Evolutionary conservation across 352 stramenopile genomes (phyloP).

Genomic region (Pythium periplocum): DNA sequence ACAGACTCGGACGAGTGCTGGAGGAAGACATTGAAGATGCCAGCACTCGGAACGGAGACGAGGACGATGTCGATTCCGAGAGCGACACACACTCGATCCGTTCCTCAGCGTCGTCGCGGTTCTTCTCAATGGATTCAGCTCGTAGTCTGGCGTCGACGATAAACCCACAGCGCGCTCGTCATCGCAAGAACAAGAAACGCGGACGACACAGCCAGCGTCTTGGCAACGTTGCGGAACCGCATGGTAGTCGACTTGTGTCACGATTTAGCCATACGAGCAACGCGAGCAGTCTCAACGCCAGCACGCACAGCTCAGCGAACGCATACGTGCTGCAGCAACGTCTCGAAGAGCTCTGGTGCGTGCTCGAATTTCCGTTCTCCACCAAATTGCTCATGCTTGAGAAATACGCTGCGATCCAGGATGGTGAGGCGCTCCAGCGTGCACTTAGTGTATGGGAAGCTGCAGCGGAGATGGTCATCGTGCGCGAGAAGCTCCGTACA

Average conservation of each 20-base stretch:
- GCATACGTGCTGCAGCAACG: conserved; percentile 44
- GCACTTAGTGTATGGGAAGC: conserved; percentile 45
- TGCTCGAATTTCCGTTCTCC: conserved; percentile 59
- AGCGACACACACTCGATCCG: conserved; percentile 10
- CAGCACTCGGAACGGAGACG: conserved; percentile 10
- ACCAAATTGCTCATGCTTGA: conserved; percentile 60
- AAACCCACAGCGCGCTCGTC: background rate
- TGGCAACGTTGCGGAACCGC: conserved; percentile 3
- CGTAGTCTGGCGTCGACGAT: conserved; percentile 5
- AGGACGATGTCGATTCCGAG: conserved; percentile 10
- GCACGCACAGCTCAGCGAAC: conserved; percentile 25
- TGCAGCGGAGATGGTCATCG: conserved; percentile 27
- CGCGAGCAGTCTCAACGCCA: conserved; percentile 6
- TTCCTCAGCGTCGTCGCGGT: conserved; percentile 8
- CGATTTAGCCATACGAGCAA: conserved; percentile 15
- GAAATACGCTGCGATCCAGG: conserved; percentile 45
- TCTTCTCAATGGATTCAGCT: conserved; percentile 9
- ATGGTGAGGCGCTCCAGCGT: conserved; percentile 33
- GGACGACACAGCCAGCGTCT: background rate
- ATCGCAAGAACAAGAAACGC: conserved; percentile 3
- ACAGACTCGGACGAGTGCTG: background rate
- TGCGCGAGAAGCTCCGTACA: conserved; percentile 48
- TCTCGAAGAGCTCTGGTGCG: conserved; percentile 48
- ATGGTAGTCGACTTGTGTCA: conserved; percentile 13
- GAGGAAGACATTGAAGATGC: conserved; percentile 9